Evolutionary conservation across 2,329 filamentous ascomycete species (phyloP).

Genomic region (Paraphaeosphaeria sporulosa): DNA sequence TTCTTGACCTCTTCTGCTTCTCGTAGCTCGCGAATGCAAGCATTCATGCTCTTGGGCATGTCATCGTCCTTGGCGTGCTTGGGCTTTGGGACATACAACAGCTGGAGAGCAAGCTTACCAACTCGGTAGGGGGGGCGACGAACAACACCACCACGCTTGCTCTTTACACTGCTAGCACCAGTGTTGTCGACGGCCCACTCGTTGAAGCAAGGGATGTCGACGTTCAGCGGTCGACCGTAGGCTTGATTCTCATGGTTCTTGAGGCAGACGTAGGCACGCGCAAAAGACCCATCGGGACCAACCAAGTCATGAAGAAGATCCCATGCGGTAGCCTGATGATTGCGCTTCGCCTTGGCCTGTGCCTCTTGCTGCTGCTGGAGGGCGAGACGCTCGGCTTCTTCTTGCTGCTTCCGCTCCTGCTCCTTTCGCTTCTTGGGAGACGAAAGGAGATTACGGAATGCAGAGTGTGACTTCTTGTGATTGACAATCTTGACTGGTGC

Average conservation of each 20-base stretch:
- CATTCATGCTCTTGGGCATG: slow-evolving; percentile 99
- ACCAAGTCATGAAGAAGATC: slow-evolving; percentile 87
- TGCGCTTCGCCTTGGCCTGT: slow-evolving; percentile 66
- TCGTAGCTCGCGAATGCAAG: slow-evolving; percentile 90
- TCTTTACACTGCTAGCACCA: slow-evolving; percentile 86
- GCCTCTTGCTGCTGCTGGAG: slow-evolving; percentile 51
- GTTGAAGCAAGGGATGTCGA: slow-evolving; percentile 95
- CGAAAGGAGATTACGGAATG: slow-evolving; percentile 83
- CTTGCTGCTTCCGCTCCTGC: slow-evolving; percentile 81
- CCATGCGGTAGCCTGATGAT: slow-evolving; percentile 75
- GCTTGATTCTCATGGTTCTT: slow-evolving; percentile 90
- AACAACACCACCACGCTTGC: slow-evolving; percentile 81
- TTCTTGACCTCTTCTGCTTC: slow-evolving; percentile 83
- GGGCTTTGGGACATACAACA: slow-evolving; percentile 92
- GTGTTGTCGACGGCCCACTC: slow-evolving; percentile 94
- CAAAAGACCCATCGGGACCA: slow-evolving; percentile 92
- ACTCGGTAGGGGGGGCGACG: slow-evolving; percentile 92
- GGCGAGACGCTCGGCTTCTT: slow-evolving; percentile 79
- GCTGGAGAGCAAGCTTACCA: slow-evolving; percentile 90
- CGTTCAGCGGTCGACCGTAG: slow-evolving; percentile 85
- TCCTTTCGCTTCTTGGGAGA: slow-evolving; percentile 98
- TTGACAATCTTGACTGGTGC: slow-evolving; percentile 70
- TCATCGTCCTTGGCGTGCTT: slow-evolving; percentile 88
- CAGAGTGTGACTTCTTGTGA: slow-evolving; percentile 74
- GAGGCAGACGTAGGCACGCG: slow-evolving; percentile 88